Conservation (phyloP, 495 filamentous ascomycete genomes). For the Trichoderma parareesei region DNA sequence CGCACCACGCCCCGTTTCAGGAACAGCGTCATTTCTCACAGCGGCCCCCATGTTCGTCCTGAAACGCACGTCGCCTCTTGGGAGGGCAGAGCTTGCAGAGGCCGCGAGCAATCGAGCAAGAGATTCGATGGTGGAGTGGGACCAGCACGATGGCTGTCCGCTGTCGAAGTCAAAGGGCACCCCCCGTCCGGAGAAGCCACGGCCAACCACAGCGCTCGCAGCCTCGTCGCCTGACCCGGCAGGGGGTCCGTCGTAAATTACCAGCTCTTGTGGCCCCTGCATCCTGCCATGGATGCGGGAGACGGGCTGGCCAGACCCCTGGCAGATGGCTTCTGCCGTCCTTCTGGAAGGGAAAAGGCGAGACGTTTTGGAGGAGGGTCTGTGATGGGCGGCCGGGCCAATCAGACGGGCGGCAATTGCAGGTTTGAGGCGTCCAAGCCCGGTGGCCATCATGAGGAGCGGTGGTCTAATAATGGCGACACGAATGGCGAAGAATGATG, state of each 20-base stretch:
- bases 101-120: neutral
- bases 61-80: constrained; percentile 8
- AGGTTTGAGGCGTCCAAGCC: neutral
- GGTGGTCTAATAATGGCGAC: neutral
- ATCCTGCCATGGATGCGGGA: constrained; percentile 2
- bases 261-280: constrained; percentile 2
- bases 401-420: neutral
- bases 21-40: constrained; percentile 8
- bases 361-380: neutral
- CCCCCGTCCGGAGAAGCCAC: constrained; percentile 2
- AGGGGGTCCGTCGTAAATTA: constrained; percentile 1
- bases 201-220: constrained; percentile 1
- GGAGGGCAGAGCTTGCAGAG: neutral
- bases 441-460: neutral
- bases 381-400: neutral
- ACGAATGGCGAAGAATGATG: neutral
- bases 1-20: constrained; percentile 5
- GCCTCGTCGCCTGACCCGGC: constrained; percentile 8
- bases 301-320: neutral
- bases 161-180: constrained; percentile 2
- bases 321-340: constrained; percentile 1
- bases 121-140: constrained; percentile 3
- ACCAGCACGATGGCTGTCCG: neutral
- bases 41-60: constrained; percentile 5
- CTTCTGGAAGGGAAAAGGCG: constrained; percentile 7